Evolutionary conservation across 2,329 filamentous ascomycete genomes (phyloP), one percentile per base, ranked within the genome.

Genomic region (Cytospora piceae): DNA sequence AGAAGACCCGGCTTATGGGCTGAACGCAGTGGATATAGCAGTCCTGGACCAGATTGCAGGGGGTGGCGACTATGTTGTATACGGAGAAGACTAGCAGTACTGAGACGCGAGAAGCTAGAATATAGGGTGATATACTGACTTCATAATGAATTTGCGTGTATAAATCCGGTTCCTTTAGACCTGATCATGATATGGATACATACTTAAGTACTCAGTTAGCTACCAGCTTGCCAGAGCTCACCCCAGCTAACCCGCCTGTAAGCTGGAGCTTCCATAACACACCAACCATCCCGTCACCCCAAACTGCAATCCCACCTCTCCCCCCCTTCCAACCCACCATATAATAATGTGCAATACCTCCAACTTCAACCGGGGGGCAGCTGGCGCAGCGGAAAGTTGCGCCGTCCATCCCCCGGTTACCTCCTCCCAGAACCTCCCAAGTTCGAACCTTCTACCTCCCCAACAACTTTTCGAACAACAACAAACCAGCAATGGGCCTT

Each of bases 41-140:
- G 27, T 66, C 14, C 14, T 66, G 49, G 60, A 63, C 3, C 61
- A 62, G 37, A 60, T 66, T 1, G 29, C 55, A 39, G 37, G 14
- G 24, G 64, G 63, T 2, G 34, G 17, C n/a, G 31, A 39, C n/a
- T 51, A 32, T 1, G 53, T 51, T 11, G 42, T 31, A 0, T 63
- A 57, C 27, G 61, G 61, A 6, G 61, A 63, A 39, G 61, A 63
- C n/a, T 63, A 46, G 51, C 34, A 14, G 34, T 15, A 37, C 34
- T 39, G 20, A 3, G 17, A 7, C 3, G 14, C 17, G 31, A 32
- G 14, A 12, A 8, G 12, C 22, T 12, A 29, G 12, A 31, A 54
- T n/a, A 42, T 4, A 42, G 39, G 5, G 8, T 7, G 11, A 42
- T 8, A 42, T 20, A 20, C 5, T 54, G 52, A 31, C 8, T 32